Percentiles rank a stretch among this genome's conserved stretches.
Evolutionary conservation across 2,329 filamentous ascomycete genomes (phyloP).

Genomic region (Penicillium sp.): DNA sequence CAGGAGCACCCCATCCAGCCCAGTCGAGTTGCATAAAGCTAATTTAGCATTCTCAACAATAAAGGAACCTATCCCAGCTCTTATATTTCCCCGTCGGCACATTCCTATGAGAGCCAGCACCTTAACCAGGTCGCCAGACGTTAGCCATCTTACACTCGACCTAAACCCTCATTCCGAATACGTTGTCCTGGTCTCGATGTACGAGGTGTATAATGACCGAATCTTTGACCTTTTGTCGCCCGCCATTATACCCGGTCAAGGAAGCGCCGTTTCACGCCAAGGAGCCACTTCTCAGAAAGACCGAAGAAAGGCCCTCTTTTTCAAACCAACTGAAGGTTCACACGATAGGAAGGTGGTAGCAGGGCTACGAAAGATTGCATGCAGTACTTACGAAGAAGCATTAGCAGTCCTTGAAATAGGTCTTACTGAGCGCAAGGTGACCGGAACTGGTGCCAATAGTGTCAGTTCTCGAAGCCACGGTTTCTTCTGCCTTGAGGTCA

Average conservation of each 20-base stretch:
- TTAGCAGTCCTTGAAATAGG: slow-evolving; percentile 89
- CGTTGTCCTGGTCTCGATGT: slow-evolving; percentile 91
- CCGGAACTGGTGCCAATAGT: slow-evolving; percentile 91
- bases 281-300: slow-evolving; percentile 65
- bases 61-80: slow-evolving; percentile 63
- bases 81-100: slow-evolving; percentile 61
- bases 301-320: slow-evolving; percentile 79
- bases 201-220: slow-evolving; percentile 97
- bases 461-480: slow-evolving; percentile 91
- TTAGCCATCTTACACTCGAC: slow-evolving; percentile 70
- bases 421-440: slow-evolving; percentile 81
- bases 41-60: slow-evolving; percentile 44
- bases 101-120: slow-evolving; percentile 71
- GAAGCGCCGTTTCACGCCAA: slow-evolving; percentile 45
- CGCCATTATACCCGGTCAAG: slow-evolving; percentile 47
- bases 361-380: slow-evolving; percentile 87
- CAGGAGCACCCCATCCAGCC: slow-evolving; percentile 29
- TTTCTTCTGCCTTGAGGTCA: slow-evolving; percentile 94
- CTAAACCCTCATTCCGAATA: slow-evolving; percentile 77
- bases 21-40: slow-evolving; percentile 38
- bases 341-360: slow-evolving; percentile 94
- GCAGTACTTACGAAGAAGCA: slow-evolving; percentile 79
- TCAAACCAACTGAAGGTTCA: slow-evolving; percentile 88
- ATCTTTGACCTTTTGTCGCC: slow-evolving; percentile 89
- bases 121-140: slow-evolving; percentile 74